phyloP scores from a whole-genome alignment of 805 yeast species.

The Brettanomyces sp. region DNA sequence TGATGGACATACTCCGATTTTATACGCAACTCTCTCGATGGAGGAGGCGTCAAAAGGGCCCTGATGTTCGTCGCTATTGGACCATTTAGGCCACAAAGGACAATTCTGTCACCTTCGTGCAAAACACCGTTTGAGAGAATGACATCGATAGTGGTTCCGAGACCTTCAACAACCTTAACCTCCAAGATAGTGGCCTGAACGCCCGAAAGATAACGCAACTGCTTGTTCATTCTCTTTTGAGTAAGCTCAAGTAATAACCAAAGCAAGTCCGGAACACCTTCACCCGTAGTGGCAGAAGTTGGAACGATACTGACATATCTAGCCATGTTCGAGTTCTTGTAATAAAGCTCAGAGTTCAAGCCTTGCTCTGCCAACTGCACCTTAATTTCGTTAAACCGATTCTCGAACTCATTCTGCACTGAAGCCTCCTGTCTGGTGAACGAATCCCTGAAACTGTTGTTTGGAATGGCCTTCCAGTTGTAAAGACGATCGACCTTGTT shows the following conservation, averaged over 20 bases:
- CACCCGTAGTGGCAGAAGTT: conserved; percentile 98
- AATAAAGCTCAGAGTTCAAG: conserved; percentile 92
- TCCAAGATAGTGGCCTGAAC: conserved; percentile 95
- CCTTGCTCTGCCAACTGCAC: conserved; percentile 96
- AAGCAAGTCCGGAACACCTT: conserved; percentile 98
- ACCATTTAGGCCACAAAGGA: conserved; percentile 96
- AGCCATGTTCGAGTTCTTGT: conserved; percentile 87
- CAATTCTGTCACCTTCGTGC: conserved; percentile 91
- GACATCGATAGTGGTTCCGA: conserved; percentile 98
- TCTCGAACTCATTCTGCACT: conserved; percentile 88
- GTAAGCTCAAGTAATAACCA: conserved; percentile 93
- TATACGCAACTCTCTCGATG: conserved; percentile 89
- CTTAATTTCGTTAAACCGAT: conserved; percentile 75
- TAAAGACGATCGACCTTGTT: conserved; percentile 96
- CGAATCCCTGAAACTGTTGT: conserved; percentile 94
- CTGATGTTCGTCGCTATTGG: conserved; percentile 95
- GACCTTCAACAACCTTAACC: conserved; percentile 97
- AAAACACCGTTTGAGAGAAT: conserved; percentile 93
- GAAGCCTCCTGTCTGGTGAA: conserved; percentile 71
- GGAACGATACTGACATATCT: conserved; percentile 95
- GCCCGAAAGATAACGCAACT: conserved; percentile 88
- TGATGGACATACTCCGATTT: conserved; percentile 95
- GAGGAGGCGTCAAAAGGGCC: conserved; percentile 96
- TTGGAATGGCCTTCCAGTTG: conserved; percentile 86
- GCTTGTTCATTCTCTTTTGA: conserved; percentile 97